phyloP scores from a whole-genome alignment of 1,139 yeast genomes.

The Pneumocystis jirovecii region DNA sequence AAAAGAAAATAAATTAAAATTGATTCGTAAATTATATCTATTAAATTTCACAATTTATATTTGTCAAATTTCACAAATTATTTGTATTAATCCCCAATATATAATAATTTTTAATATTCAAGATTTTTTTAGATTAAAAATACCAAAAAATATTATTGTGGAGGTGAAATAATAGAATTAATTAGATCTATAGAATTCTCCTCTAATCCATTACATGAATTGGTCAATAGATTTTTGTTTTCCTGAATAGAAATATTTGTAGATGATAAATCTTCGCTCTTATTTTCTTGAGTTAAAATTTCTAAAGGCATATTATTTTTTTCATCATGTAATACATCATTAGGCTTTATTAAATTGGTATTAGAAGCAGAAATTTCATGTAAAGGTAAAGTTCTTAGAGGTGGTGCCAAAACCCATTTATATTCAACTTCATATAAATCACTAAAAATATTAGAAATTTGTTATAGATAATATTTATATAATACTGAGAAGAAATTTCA shows the following conservation, averaged over 20 bases:
- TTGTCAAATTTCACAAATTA: neutral
- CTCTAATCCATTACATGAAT: neutral
- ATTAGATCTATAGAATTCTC: neutral
- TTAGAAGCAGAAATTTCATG: neutral
- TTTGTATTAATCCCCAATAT: neutral
- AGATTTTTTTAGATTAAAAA: neutral
- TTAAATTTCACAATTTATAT: neutral
- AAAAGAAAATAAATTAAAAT: neutral
- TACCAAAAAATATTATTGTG: neutral
- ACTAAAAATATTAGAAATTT: neutral
- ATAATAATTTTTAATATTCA: neutral
- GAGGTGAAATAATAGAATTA: neutral
- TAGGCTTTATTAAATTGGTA: neutral
- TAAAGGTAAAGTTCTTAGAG: neutral
- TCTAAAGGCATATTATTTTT: neutral
- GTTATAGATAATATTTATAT: slow-evolving; percentile 13
- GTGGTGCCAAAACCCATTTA: slow-evolving; percentile 4
- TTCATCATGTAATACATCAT: neutral
- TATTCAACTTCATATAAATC: slow-evolving; percentile 1
- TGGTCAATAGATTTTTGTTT: neutral
- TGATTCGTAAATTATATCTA: neutral
- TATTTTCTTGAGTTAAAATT: neutral
- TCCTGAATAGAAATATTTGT: neutral
- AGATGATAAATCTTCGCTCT: neutral
- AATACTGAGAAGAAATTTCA: slow-evolving; percentile 5